Base-by-base conservation (phyloP, 2,329 filamentous ascomycete species). In the Colletotrichum cuscutae region DNA sequence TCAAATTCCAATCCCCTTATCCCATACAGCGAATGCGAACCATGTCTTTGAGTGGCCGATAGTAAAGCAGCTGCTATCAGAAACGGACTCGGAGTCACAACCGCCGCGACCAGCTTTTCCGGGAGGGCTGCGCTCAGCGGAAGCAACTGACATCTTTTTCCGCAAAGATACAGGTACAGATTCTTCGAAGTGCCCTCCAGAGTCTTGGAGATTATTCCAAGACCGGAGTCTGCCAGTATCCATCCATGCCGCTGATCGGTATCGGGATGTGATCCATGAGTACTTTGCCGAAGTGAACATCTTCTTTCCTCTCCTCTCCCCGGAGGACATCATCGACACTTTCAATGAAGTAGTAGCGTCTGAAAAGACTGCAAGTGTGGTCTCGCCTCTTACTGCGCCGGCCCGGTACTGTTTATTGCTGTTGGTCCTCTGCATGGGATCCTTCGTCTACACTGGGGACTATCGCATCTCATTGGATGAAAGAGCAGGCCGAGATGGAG, bases 241-340 rank as follows among this genome's bases (percentile, higher is more conserved):
- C 19, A 46, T 58, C 28, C 52, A 66, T 5, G 58, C 67, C 2
- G 28, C 62, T 12, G 64, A 62, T 3, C 46, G 57, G 12, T 75
- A 66, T 13, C 63, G 54, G 11, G 63, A 74, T 12, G 53, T 69
- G n/a, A 74, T 75, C 19, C 58, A 74, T 49, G 26, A 75, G 1
- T 80, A 78, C n/a, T 80, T 79, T 46, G 54, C 57, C 6, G 54
- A 78, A 5, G 74, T 80, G n/a, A 78, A 79, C 12, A 74, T 79
- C 0, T 80, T 79, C 60, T 80, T 78, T 52, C 65, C 72, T 0
- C 3, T 70, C 2, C 26, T 70, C 4, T 58, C 68, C 24, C 67
- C 32, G 1, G 60, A 72, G 1, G 59, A 63, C 3, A 28, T 65
- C 1, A 24, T 69, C 1, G 73, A 32, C 4, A 76, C 24, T 7